Evolutionary conservation across 805 yeast species (phyloP).

Genomic region (Saturnispora bothae): DNA sequence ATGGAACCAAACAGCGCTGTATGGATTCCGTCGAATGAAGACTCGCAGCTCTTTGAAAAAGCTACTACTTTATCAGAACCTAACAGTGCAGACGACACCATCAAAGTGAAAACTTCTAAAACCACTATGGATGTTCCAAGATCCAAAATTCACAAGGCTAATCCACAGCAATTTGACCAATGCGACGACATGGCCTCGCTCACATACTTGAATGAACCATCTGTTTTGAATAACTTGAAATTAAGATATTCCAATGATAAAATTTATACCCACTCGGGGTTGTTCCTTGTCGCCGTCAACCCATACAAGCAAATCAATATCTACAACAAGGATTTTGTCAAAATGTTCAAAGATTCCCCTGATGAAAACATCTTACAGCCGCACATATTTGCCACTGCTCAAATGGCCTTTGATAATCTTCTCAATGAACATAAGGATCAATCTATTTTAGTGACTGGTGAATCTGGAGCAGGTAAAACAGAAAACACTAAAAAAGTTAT

Average conservation of each 20-base stretch:
- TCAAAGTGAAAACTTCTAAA: slow-evolving; percentile 10
- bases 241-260: slow-evolving; percentile 66
- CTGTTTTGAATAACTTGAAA: slow-evolving; percentile 78
- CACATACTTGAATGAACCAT: slow-evolving; percentile 89
- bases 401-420: slow-evolving; percentile 72
- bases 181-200: slow-evolving; percentile 94
- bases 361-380: slow-evolving; percentile 37
- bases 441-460: slow-evolving; percentile 94
- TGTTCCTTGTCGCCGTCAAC: slow-evolving; percentile 88
- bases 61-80: slow-evolving; percentile 35
- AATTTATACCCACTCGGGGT: slow-evolving; percentile 91
- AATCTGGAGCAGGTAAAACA: slow-evolving; percentile 97
- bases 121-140: slow-evolving; percentile 17
- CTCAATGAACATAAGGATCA: slow-evolving; percentile 65
- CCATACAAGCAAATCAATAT: slow-evolving; percentile 74
- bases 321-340: slow-evolving; percentile 50
- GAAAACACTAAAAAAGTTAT: slow-evolving; percentile 93
- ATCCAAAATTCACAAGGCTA: slow-evolving; percentile 50
- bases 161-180: slow-evolving; percentile 82
- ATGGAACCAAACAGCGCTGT: not conserved
- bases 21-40: slow-evolving; percentile 15
- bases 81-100: slow-evolving; percentile 25
- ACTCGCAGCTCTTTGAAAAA: slow-evolving; percentile 44
- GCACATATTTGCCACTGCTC: slow-evolving; percentile 86
- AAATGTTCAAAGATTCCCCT: slow-evolving; percentile 29